phyloP scores from a whole-genome alignment of 2,329 filamentous ascomycete genomes.

The Phyllachora maydis region DNA sequence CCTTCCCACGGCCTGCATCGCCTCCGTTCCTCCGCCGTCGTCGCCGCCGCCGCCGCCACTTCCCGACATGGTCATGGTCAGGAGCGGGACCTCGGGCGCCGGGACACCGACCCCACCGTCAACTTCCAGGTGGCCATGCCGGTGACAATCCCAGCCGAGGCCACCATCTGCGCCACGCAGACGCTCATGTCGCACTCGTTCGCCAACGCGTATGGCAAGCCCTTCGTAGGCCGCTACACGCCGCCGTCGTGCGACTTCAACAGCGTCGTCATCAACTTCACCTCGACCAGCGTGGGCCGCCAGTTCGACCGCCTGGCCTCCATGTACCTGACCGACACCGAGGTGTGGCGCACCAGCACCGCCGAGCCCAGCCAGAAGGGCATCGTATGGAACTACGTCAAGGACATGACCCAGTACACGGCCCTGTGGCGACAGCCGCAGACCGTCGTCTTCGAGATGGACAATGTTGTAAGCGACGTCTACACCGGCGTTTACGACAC shows the following conservation, averaged over 20 bases:
- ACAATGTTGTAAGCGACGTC: conserved; percentile 34
- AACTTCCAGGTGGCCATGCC: not conserved
- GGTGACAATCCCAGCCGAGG: conserved; percentile 1
- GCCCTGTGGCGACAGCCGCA: conserved; percentile 35
- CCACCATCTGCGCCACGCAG: conserved; percentile 1
- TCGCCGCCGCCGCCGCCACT: too few species aligned
- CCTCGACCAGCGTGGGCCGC: conserved; percentile 37
- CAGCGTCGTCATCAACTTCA: conserved; percentile 41
- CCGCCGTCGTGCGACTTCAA: conserved; percentile 43
- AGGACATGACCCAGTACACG: conserved; percentile 42
- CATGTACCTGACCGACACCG: conserved; percentile 42
- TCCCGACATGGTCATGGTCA: too few species aligned
- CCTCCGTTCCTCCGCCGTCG: too few species aligned
- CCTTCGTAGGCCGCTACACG: conserved; percentile 24
- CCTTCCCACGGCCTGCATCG: too few species aligned
- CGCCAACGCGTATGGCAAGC: conserved; percentile 2
- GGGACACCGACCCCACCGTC: not conserved
- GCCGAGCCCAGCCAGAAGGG: conserved; percentile 39
- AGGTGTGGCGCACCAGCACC: conserved; percentile 47
- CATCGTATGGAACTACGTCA: conserved; percentile 42
- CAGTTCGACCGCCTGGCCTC: conserved; percentile 44
- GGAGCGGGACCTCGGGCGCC: not conserved
- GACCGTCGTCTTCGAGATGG: conserved; percentile 46
- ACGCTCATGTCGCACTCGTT: conserved; percentile 3
- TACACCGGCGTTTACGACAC: conserved; percentile 42